These are phyloP conservation scores for Micractinium sp. DNA, from an alignment of 139 green algal species.

Conservation along the genomic window DNA sequence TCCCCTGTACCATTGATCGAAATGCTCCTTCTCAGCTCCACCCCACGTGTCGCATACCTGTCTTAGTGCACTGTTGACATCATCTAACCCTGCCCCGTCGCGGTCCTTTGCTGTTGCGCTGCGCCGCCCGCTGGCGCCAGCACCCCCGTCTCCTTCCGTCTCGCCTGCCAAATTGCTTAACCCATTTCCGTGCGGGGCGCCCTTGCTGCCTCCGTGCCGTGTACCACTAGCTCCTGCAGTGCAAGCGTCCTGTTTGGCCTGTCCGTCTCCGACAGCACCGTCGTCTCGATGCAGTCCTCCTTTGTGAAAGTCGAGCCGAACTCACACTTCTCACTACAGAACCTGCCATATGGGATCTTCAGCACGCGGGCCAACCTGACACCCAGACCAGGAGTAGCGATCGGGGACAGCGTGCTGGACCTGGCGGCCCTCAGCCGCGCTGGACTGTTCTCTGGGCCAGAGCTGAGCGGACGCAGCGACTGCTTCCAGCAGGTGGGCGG, in stretches of 20 bases:
- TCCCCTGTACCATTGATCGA: too few species aligned
- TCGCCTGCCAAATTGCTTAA: too few species aligned
- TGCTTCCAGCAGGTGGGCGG: slow-evolving; percentile 51
- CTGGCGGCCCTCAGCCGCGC: slow-evolving; percentile 59
- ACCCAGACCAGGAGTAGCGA: slow-evolving; percentile 67
- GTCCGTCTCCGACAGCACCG: background rate
- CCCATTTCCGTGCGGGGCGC: too few species aligned
- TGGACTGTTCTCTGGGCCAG: slow-evolving; percentile 56
- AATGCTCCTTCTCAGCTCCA: background rate
- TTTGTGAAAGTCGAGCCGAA: slow-evolving; percentile 24
- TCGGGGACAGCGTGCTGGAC: slow-evolving; percentile 85
- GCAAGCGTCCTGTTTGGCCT: background rate
- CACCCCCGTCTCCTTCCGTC: background rate
- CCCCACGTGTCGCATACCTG: background rate
- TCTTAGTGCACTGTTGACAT: too few species aligned
- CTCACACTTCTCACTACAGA: slow-evolving; percentile 77
- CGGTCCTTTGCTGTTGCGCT: background rate
- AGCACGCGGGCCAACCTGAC: slow-evolving; percentile 11
- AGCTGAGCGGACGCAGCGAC: slow-evolving; percentile 2
- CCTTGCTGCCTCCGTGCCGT: background rate
- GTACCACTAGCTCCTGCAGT: background rate
- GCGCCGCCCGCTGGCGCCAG: background rate
- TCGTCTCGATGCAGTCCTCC: background rate
- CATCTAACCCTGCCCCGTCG: background rate
- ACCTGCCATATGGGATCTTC: slow-evolving; percentile 90